phyloP scores from a whole-genome alignment of 208 protist species.

The Balamuthia mandrillaris region DNA sequence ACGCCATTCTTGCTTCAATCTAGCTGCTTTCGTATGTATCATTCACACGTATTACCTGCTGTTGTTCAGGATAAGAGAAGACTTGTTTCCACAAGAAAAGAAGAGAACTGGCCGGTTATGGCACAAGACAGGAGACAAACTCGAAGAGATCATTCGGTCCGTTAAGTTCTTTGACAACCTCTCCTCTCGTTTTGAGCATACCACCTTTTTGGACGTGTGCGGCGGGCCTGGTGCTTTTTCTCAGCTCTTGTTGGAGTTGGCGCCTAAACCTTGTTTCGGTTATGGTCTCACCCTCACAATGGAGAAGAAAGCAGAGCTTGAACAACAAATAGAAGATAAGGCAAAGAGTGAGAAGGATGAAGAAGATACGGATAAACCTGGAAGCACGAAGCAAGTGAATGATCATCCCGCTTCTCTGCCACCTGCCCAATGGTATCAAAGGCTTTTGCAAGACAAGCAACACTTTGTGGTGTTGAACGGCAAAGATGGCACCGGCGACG shows the following conservation, averaged over 20 bases:
- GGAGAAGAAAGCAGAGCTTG: no score
- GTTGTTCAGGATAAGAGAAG: neutral
- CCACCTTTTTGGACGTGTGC: slow-evolving; percentile 80
- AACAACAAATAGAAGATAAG: no score
- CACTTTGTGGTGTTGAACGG: slow-evolving; percentile 78
- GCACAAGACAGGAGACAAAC: slow-evolving; percentile 85
- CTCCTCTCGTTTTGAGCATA: neutral
- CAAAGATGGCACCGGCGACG: slow-evolving; percentile 73
- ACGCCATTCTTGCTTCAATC: neutral
- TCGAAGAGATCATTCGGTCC: slow-evolving; percentile 75
- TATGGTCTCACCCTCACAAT: slow-evolving; percentile 80
- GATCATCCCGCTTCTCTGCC: no score
- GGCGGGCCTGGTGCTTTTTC: slow-evolving; percentile 83
- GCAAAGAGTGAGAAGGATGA: no score
- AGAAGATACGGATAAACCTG: slow-evolving; percentile 55
- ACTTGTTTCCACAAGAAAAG: neutral
- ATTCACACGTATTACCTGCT: neutral
- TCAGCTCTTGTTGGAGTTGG: slow-evolving; percentile 70
- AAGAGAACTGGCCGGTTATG: slow-evolving; percentile 57
- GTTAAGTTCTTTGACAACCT: slow-evolving; percentile 67
- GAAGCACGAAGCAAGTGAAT: no score
- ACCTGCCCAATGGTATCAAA: slow-evolving; percentile 82
- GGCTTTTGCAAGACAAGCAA: slow-evolving; percentile 58
- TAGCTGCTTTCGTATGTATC: neutral
- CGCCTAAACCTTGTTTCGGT: slow-evolving; percentile 45